Evolutionary conservation across 1,284 basidiomycete genomes (phyloP), one percentile per base, ranked within the genome.

Genomic region (Nidula niveotomentosa): DNA sequence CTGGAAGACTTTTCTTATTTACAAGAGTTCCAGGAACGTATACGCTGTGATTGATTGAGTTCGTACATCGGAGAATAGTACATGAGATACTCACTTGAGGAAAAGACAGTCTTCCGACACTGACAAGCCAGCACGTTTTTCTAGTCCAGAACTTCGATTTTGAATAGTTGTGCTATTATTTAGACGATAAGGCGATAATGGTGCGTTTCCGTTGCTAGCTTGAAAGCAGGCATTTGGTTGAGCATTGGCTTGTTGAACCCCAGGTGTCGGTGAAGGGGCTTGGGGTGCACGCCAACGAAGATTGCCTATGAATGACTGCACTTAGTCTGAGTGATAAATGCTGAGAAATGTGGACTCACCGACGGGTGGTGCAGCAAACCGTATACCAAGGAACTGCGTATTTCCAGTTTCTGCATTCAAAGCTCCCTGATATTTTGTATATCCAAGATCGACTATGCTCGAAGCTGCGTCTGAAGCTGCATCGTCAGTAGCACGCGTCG

Each of bases 21-120:
- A 46, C 50, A 8, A 53, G 52, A n/a, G 18, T 56, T 39, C 62
- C 63, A 18, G 68, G 69, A 1, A 65, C 59, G 30, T 64, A 62
- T 10, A 71, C 68, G 57, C 73, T 72, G 46, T 39, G 30, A 41
- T 17, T 15, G 12, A 35, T 18, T 10, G 60, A 53, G 49, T 65
- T n/a, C 4, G 7, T 39, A 10, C 13, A 18, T 17, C 9, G 8
- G 10, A 6, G 36, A 41, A 12, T n/a, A n/a, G 1, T 10, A 18
- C 46, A 33, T 37, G 46, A 57, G 62, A 36, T 51, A 56, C 62
- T 36, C 49, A 75, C 75, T 74, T 74, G n/a, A 78, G 63, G 58
- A 77, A 77, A 1, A 77, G 63, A 57, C 74, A 76, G 58, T 77
- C 75, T 56, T 77, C 76, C 10, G 69, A 66, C 0, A 45, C 50